Evolutionary conservation across 352 stramenopile genomes (phyloP), one percentile per base, ranked within the genome.

Genomic region (Phytopythium chamaehyphon): DNA sequence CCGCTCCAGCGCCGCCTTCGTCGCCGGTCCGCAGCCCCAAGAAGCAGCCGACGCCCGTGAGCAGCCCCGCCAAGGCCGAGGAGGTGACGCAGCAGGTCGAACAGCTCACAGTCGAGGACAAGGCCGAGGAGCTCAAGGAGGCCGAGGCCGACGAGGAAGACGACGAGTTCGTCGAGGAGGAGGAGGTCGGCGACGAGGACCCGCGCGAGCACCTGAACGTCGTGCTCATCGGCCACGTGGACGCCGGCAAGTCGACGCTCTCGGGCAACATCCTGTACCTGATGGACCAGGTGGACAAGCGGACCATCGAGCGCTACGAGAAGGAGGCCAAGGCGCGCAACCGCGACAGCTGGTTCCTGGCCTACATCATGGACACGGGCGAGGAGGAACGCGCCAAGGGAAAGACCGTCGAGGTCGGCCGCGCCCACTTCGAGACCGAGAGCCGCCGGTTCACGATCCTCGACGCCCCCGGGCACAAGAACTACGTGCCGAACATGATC

Each of bases 321-420:
- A 88, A 90, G 36, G 97, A 99, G 67, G 97, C 97, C 22, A 99
- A 99, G 61, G 75, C 88, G 24, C 79, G 81, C 39, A 86, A 90
- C 70, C 79, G 78, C 51, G 81, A 89, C 57, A 83, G 64, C 48
- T 90, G 78, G 78, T 99, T 99, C 73, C 67, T 99, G 23, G 97
- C 97, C 16, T 99, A 98, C 69, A 99, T 99, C 68, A 99, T 99
- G 96, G 97, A 99, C 76, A 99, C 97, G 21, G 97, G 98, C 55
- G 97, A 99, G 69, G 96, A 99, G 59, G 97, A 99, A 66, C 87
- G 96, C 40, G 94, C 93, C 16, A 99, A 99, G 79, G 79, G 77
- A 24, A 88, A 79, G 55, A 90, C 82, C 9, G 76, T 90, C n/a
- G 81, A 92, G 54, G 81, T 92, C 28, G 97, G 97, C 24, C 88